phyloP scores from a whole-genome alignment of 129 eudicot genomes.

The Lactuca sativa region DNA sequence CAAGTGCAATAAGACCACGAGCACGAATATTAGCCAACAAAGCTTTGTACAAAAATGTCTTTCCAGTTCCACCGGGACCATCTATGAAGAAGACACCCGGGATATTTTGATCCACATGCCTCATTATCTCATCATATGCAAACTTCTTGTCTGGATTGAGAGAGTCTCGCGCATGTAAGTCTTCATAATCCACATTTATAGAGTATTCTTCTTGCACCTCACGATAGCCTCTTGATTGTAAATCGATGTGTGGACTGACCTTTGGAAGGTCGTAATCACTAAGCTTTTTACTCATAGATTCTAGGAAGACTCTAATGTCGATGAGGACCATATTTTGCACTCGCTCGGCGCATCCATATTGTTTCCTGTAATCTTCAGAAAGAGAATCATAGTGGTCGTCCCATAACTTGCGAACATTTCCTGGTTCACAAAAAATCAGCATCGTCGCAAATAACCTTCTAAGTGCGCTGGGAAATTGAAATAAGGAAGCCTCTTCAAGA shows the following conservation, averaged over 20 bases:
- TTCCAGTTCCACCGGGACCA: too few relatives aligned
- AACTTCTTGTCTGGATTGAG: background rate
- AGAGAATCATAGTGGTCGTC: too few relatives aligned
- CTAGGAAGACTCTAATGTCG: too few relatives aligned
- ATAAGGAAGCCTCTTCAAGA: slow-evolving; percentile 4
- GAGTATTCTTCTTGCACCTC: too few relatives aligned
- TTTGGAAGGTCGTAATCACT: too few relatives aligned
- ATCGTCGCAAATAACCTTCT: slow-evolving; percentile 16
- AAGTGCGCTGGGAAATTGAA: slow-evolving; percentile 18
- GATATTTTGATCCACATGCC: background rate
- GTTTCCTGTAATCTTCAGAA: too few relatives aligned
- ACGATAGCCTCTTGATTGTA: too few relatives aligned
- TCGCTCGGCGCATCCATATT: too few relatives aligned
- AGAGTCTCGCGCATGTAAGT: background rate
- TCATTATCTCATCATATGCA: background rate
- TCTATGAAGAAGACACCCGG: background rate
- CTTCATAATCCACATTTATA: background rate
- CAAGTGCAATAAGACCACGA: background rate
- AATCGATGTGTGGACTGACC: too few relatives aligned
- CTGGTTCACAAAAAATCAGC: background rate
- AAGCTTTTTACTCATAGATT: too few relatives aligned
- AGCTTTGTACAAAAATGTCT: background rate
- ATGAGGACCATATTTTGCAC: too few relatives aligned
- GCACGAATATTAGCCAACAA: background rate
- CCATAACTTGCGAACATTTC: too few relatives aligned